Percentiles rank a stretch among this genome's conserved stretches.
Evolutionary conservation across 1,284 basidiomycete genomes (phyloP).

Genomic region (Sporisorium iseilematis-ciliati): DNA sequence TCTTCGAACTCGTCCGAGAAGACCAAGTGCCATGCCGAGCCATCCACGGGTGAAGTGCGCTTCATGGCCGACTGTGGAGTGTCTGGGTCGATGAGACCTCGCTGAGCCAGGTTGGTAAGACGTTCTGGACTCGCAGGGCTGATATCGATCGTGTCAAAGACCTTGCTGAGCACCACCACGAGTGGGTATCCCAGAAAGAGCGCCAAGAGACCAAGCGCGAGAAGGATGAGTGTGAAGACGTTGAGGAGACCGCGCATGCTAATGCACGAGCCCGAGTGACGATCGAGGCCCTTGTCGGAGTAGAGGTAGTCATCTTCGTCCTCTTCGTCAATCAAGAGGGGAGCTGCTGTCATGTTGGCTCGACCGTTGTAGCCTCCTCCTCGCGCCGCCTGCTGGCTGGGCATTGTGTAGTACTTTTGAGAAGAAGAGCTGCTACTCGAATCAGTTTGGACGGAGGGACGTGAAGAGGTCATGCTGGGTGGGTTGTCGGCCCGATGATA

Average conservation of each 20-base stretch:
- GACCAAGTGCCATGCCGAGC: constrained; percentile 73
- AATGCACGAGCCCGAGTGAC: constrained; percentile 35
- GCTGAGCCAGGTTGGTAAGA: constrained; percentile 34
- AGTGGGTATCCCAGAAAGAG: constrained; percentile 68
- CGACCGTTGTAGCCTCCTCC: constrained; percentile 11
- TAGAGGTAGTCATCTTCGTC: constrained; percentile 52
- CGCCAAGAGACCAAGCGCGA: constrained; percentile 54
- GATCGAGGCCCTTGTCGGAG: constrained; percentile 31
- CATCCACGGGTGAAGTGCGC: constrained; percentile 35
- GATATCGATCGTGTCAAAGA: constrained; percentile 46
- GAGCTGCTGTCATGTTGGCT: constrained; percentile 13
- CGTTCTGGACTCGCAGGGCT: constrained; percentile 22
- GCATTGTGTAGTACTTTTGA: constrained; percentile 38
- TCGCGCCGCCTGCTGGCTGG: constrained; percentile 2
- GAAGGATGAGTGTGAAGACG: constrained; percentile 57
- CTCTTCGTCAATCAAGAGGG: constrained; percentile 36
- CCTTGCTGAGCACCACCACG: constrained; percentile 49
- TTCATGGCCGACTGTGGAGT: constrained; percentile 44
- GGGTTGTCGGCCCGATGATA: constrained; percentile 47
- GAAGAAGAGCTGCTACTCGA: constrained; percentile 43
- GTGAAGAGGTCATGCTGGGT: constrained; percentile 36
- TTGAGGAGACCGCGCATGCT: constrained; percentile 61
- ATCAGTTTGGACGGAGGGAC: constrained; percentile 36
- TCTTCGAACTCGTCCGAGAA: constrained; percentile 79
- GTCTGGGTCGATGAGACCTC: constrained; percentile 59